These are phyloP conservation scores for Gaertneriomyces semiglobifer DNA, from an alignment of 192 early-diverging fungal species.

Conservation along the genomic window DNA sequence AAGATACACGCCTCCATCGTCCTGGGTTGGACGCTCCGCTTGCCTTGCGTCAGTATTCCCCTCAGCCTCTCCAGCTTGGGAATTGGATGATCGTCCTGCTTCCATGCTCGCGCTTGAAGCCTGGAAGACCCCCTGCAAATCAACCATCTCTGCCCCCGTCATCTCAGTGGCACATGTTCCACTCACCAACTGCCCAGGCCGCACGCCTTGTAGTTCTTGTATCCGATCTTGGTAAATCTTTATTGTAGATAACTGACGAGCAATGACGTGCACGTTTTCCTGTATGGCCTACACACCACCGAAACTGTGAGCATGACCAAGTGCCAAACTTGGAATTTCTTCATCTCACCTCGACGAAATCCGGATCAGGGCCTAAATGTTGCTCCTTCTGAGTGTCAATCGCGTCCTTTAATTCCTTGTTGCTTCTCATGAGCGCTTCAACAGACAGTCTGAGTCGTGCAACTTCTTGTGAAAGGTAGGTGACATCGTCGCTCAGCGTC, in stretches of 20 bases:
- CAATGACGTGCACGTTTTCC: conserved; percentile 5
- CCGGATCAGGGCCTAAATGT: neutral
- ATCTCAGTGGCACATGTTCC: neutral
- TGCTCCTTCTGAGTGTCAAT: neutral
- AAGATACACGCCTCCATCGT: too few relatives aligned
- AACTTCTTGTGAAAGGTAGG: conserved; percentile 3
- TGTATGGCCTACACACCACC: neutral
- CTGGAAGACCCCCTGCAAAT: too few relatives aligned
- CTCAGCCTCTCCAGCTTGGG: too few relatives aligned
- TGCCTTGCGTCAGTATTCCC: too few relatives aligned
- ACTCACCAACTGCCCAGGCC: neutral
- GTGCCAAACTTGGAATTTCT: neutral
- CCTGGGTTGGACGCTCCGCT: too few relatives aligned
- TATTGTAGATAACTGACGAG: neutral
- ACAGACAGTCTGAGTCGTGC: conserved; percentile 15
- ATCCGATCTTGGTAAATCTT: neutral
- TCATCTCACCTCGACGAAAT: conserved; percentile 7
- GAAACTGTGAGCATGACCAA: neutral
- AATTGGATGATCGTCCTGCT: too few relatives aligned
- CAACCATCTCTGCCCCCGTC: too few relatives aligned
- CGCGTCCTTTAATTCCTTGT: conserved; percentile 10
- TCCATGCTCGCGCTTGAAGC: too few relatives aligned
- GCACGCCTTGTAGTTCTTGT: neutral
- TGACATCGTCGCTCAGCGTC: neutral
- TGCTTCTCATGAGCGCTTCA: conserved; percentile 5